These are phyloP conservation scores for Heliocybe sulcata DNA, from an alignment of 1,284 basidiomycete genomes.

Conservation along the genomic window DNA sequence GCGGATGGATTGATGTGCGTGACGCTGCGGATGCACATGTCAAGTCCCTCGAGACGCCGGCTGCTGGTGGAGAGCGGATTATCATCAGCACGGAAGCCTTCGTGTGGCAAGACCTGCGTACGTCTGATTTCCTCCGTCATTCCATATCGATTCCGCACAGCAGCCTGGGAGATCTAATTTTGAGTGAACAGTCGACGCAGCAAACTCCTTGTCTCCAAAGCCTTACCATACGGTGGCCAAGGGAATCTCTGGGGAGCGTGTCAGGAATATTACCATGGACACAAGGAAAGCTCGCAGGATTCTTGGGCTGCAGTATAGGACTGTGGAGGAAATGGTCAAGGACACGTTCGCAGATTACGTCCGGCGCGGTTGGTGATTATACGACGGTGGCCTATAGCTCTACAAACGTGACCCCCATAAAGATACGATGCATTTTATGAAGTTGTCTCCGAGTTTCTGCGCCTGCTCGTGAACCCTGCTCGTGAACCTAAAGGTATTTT, in stretches of 20 bases:
- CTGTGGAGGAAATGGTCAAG: background rate
- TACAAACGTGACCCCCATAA: no score
- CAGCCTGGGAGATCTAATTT: no score
- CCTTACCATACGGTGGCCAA: background rate
- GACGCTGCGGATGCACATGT: slow-evolving; percentile 56
- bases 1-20: slow-evolving; percentile 49
- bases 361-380: no score
- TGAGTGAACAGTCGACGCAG: no score
- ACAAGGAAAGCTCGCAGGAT: background rate
- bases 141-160: background rate
- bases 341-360: background rate
- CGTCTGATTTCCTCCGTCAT: background rate
- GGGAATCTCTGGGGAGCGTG: background rate
- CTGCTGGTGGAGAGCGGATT: slow-evolving; percentile 56
- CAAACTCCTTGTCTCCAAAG: no score
- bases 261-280: background rate
- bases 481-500: no score
- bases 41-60: slow-evolving; percentile 40
- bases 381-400: background rate
- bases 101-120: background rate
- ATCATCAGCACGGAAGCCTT: slow-evolving; percentile 32
- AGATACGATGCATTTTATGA: no score
- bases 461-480: no score
- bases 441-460: no score
- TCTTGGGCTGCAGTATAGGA: background rate